phyloP scores from a whole-genome alignment of 805 yeast genomes.

The Metschnikowia orientalis region DNA sequence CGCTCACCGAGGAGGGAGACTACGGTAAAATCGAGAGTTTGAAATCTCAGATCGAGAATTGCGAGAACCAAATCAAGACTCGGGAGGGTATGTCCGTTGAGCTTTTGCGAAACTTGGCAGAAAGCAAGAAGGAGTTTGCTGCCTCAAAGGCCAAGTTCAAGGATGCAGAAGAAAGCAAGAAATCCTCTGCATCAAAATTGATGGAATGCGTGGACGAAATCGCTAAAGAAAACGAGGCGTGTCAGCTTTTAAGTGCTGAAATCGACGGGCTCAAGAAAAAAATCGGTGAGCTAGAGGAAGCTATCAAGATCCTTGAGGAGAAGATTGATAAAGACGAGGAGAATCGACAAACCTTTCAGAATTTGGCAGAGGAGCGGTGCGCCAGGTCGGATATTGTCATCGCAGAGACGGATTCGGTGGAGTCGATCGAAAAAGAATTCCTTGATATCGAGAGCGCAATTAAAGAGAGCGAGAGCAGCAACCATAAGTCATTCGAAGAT shows the following conservation, averaged over 20 bases:
- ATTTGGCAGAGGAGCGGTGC: constrained; percentile 40
- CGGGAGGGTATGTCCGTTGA: constrained; percentile 28
- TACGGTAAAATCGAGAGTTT: constrained; percentile 39
- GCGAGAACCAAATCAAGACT: constrained; percentile 25
- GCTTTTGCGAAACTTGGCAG: constrained; percentile 10
- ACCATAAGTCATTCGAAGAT: constrained; percentile 55
- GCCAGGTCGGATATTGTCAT: constrained; percentile 42
- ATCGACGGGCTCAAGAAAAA: constrained; percentile 25
- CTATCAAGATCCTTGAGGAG: constrained; percentile 13
- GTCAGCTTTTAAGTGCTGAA: constrained; percentile 18
- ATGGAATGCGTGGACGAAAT: constrained; percentile 19
- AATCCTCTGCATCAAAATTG: constrained; percentile 1
- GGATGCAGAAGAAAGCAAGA: constrained; percentile 5
- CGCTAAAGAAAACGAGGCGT: constrained; percentile 12
- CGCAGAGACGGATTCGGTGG: constrained; percentile 38
- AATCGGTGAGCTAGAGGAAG: constrained; percentile 9
- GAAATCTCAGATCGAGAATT: constrained; percentile 28
- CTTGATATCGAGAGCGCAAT: constrained; percentile 44
- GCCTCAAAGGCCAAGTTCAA: constrained; percentile 7
- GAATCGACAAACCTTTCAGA: constrained; percentile 16
- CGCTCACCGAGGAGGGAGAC: constrained; percentile 43
- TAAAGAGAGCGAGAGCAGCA: constrained; percentile 45
- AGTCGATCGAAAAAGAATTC: constrained; percentile 48
- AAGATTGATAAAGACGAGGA: constrained; percentile 12
- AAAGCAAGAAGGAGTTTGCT: constrained; percentile 5